Evolutionary conservation across 495 filamentous ascomycete genomes (phyloP), one percentile per base, ranked within the genome.

Genomic region (Talaromyces proteolyticus): DNA sequence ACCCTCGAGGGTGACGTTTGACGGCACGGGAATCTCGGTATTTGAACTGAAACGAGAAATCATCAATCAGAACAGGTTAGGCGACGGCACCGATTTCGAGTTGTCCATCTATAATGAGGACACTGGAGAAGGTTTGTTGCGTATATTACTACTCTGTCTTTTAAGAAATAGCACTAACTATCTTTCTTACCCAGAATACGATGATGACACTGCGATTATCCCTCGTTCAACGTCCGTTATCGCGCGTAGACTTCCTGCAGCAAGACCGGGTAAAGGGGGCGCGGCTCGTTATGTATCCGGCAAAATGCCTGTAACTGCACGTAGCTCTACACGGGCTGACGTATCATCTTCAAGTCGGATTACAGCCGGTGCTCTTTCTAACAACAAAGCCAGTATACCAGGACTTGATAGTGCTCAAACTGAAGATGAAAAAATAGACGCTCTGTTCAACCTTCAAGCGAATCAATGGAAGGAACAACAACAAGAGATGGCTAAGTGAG

Each of bases 31-130:
- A 70, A 96, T 99, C 54, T 95, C 93, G 49, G 93, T 97, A 58
- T 99, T 96, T 73, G 93, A 97, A 67, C 71, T 97, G 62, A 99
- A 99, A 70, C 83, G 92, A 70, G 91, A 96, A 68, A 99, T 99
- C 63, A 99, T 99, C 70, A 79, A 81, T 58, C 84, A 88, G 71
- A 92, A 87, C 73, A 88, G 86, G 54, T 77, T 97, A 85, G 94
- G 93, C 55, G 91, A 97, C 75, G 94, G 94, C 50, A 89, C 88
- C 49, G 93, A 99, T 60, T 96, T 99, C 63, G 93, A 99, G 67
- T 77, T 99, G 44, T 81, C 89, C 42, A 93, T 99, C 55, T 93
- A 86, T 66, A 85, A 87, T 51, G 88, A 95, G 60, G 91, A 97
- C 67, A 82, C 82, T 53, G 87, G 85, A 65, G 92, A 96, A 78